phyloP scores from a whole-genome alignment of 345 rosid genomes.

The Citrus australasica region DNA sequence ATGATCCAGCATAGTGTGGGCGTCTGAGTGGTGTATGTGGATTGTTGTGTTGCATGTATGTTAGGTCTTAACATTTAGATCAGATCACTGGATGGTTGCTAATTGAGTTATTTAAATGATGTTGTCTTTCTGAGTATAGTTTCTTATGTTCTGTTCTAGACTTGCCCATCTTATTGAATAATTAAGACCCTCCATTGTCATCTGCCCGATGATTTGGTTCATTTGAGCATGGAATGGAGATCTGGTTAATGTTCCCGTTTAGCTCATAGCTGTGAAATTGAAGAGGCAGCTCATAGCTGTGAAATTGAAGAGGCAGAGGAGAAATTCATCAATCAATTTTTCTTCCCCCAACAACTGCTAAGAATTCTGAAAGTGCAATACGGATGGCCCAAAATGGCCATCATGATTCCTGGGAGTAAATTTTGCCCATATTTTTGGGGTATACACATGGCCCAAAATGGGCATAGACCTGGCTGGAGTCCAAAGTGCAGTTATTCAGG shows the following conservation, averaged over 20 bases:
- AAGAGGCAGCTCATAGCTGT: background rate
- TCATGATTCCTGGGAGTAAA: no score
- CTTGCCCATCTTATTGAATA: background rate
- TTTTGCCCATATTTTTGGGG: no score
- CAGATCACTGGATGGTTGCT: constrained; percentile 10
- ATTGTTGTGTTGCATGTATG: constrained; percentile 4
- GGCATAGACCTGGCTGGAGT: no score
- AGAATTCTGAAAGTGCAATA: background rate
- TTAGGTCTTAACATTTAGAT: constrained; percentile 24
- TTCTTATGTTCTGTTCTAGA: background rate
- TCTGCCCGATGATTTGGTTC: background rate
- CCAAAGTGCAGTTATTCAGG: no score
- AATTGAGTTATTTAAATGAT: constrained; percentile 8
- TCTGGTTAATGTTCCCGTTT: no score
- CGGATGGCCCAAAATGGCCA: no score
- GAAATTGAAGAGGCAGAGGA: background rate
- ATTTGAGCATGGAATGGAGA: no score
- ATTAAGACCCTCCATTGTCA: background rate
- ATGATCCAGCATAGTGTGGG: constrained; percentile 1
- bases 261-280: background rate
- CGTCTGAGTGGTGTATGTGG: constrained; percentile 6
- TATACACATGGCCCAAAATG: no score
- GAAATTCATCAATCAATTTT: background rate
- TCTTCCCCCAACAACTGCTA: background rate
- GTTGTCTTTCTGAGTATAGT: constrained; percentile 5